A percentile compares a stretch with the other conserved stretches of the same genome.
These are phyloP conservation scores for Fusarium sp. DNA, from an alignment of 2,329 filamentous ascomycete species.

Conservation along the genomic window DNA sequence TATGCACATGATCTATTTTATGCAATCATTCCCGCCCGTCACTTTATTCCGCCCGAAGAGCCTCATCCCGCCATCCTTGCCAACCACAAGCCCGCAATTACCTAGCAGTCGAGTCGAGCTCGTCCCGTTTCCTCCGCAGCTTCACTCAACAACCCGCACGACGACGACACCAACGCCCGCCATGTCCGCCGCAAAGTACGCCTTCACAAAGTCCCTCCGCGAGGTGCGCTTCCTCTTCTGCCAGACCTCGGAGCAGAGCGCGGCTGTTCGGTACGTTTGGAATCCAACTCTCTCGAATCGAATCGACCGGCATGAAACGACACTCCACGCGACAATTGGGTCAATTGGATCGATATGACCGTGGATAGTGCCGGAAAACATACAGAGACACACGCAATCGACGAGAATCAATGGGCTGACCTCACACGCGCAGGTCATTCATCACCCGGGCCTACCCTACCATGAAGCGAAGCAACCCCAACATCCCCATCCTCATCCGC, in stretches of 20 bases:
- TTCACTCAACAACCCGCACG: neutral
- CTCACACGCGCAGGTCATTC: constrained; percentile 75
- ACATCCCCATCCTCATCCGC: constrained; percentile 92
- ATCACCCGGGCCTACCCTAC: constrained; percentile 92
- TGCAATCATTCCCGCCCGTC: constrained; percentile 19
- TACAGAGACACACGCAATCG: neutral
- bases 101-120: constrained; percentile 33
- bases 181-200: constrained; percentile 92
- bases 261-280: constrained; percentile 80
- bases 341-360: constrained; percentile 27
- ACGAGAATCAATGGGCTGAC: constrained; percentile 26
- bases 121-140: constrained; percentile 3
- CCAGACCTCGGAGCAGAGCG: constrained; percentile 92
- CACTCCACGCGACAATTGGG: constrained; percentile 2
- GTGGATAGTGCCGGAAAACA: neutral
- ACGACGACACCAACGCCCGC: constrained; percentile 35
- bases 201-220: constrained; percentile 88
- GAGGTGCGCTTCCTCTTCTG: constrained; percentile 98
- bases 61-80: constrained; percentile 40
- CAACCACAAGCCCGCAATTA: constrained; percentile 48
- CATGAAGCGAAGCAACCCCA: constrained; percentile 99
- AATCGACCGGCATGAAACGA: neutral
- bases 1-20: constrained; percentile 8
- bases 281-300: neutral
- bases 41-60: constrained; percentile 39